Conservation (phyloP, 371 early-diverging fungal species). For the Mortierella sp. region DNA sequence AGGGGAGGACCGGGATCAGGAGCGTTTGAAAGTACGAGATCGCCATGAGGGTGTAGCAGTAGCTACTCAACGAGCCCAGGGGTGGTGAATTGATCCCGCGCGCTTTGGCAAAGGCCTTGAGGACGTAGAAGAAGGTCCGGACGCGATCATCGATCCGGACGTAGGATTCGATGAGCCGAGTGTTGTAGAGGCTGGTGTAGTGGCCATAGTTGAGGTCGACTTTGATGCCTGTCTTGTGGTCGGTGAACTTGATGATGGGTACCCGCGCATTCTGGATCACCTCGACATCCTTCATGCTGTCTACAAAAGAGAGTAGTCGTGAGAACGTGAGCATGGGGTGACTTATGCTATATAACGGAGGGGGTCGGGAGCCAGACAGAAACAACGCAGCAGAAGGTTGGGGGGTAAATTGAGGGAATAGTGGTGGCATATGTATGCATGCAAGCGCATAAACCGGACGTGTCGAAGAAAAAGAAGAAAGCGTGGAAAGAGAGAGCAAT, state of each 20-base stretch:
- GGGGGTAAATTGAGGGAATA: background rate
- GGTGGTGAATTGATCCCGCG: conserved; percentile 47
- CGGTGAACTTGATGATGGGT: conserved; percentile 49
- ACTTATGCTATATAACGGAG: background rate
- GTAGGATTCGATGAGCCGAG: conserved; percentile 47
- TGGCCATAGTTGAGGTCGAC: conserved; percentile 54
- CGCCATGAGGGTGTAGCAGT: conserved; percentile 51
- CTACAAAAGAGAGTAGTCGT: conserved; percentile 7
- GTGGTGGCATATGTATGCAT: background rate
- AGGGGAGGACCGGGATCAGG: conserved; percentile 37
- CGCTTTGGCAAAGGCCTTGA: conserved; percentile 55
- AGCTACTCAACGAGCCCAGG: conserved; percentile 45
- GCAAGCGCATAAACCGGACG: background rate
- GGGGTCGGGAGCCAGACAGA: background rate
- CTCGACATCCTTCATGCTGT: conserved; percentile 59
- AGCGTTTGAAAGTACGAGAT: conserved; percentile 54
- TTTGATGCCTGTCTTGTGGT: conserved; percentile 48
- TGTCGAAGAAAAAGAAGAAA: background rate
- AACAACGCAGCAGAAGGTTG: background rate
- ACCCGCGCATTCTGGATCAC: conserved; percentile 43
- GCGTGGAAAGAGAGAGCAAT: background rate
- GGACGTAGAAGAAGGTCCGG: conserved; percentile 40
- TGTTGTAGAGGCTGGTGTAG: conserved; percentile 49
- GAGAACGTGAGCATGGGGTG: background rate
- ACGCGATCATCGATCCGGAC: conserved; percentile 46